phyloP scores from a whole-genome alignment of 1,284 basidiomycete genomes.

The Moesziomyces sp. region DNA sequence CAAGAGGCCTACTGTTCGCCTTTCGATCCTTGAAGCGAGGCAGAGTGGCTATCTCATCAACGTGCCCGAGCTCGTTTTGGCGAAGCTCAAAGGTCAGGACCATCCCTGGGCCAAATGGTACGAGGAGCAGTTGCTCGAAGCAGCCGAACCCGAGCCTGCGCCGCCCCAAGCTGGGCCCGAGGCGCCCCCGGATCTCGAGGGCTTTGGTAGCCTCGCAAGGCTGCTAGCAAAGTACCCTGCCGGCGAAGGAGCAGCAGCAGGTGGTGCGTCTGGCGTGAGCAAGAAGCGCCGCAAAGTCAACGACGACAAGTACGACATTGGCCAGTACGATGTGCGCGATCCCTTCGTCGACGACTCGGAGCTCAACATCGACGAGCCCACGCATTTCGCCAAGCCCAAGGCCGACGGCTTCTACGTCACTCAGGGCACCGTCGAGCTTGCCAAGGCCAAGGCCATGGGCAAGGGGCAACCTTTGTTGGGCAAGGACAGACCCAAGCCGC shows the following conservation, averaged over 20 bases:
- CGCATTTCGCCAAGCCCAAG: slow-evolving; percentile 90
- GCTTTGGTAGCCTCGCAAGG: slow-evolving; percentile 51
- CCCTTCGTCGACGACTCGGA: slow-evolving; percentile 98
- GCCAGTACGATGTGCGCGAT: slow-evolving; percentile 84
- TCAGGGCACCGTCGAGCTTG: slow-evolving; percentile 64
- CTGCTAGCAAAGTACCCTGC: slow-evolving; percentile 53
- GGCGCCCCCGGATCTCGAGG: slow-evolving; percentile 40
- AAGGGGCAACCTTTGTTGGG: slow-evolving; percentile 19
- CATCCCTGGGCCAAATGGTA: slow-evolving; percentile 63
- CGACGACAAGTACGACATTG: slow-evolving; percentile 61
- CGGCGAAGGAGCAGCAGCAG: slow-evolving; percentile 10
- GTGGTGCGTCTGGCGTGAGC: slow-evolving; percentile 12
- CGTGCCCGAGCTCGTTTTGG: slow-evolving; percentile 56
- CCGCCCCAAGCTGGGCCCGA: slow-evolving; percentile 18
- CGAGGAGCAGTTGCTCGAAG: slow-evolving; percentile 40
- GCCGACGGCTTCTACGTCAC: slow-evolving; percentile 91
- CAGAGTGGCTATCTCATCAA: slow-evolving; percentile 59
- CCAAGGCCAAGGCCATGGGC: slow-evolving; percentile 36
- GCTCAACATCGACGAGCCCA: slow-evolving; percentile 86
- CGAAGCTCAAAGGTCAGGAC: slow-evolving; percentile 42
- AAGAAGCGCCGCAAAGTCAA: slow-evolving; percentile 44
- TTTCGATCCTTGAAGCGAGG: slow-evolving; percentile 35
- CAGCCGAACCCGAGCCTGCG: slow-evolving; percentile 24
- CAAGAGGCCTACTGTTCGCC: slow-evolving; percentile 34
- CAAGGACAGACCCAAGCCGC: slow-evolving; percentile 26